Evolutionary conservation across 768 basidiomycete species (phyloP), one percentile per base, ranked within the genome.

Genomic region (Hydnomerulius pinastri): DNA sequence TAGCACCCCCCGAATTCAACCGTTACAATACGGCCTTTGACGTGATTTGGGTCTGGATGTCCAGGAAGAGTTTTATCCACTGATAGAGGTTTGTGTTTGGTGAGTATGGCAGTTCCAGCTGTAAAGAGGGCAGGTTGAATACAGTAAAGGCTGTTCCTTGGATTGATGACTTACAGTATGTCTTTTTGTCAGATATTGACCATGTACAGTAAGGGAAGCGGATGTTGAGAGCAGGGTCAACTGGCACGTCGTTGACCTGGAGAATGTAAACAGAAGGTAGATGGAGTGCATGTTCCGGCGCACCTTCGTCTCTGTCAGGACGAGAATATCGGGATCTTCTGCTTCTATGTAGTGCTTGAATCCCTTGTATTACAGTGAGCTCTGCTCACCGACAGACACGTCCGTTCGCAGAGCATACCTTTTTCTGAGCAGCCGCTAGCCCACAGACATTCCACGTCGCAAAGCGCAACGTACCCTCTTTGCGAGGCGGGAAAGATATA

Each of bases 261-360:
- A 21, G 0, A 44, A 24, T 56, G 43, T 57, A 27, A 41, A 46
- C 8, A 13, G 9, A 42, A 46, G 6, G 43, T 2, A n/a, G 28
- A 46, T 37, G 62, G 21, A 21, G 2, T 9, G 6, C 5, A 20
- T 4, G 15, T 1, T 20, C 2, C 0, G n/a, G 2, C 55, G 45
- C 33, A 82, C 90, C 77, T 93, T 95, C 9, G 91, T 93, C 71
- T 95, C 92, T 0, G 89, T 91, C 36, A 95, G 71, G 13, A 94
- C 78, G 20, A 94, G 73, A 23, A 95, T 75, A 62, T 95, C 92
- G 0, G 92, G 82, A 61, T 93, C 85, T 59, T 95, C 92, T 2
- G 90, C 90, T 56, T 90, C 85, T 27, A 93, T 75, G 62, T 95
- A 95, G 60, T 73, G 64, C 58, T 83, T 85, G 71, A 95, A 92